These are phyloP conservation scores for Ambrosiella cleistominuta DNA, from an alignment of 2,329 filamentous ascomycete species.

Conservation along the genomic window DNA sequence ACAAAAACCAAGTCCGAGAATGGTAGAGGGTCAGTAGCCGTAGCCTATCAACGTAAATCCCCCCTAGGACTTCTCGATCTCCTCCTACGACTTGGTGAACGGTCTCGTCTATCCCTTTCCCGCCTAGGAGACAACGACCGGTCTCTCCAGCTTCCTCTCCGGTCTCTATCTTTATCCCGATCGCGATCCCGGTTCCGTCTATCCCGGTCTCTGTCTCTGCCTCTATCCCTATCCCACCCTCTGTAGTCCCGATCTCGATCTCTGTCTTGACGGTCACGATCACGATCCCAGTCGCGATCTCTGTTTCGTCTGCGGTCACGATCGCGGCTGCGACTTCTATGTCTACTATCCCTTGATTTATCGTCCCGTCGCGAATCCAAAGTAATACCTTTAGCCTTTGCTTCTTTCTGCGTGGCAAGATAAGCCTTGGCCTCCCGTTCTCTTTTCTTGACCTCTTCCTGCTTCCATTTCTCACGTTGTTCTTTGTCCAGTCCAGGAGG, in stretches of 20 bases:
- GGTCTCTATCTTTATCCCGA: constrained; percentile 17
- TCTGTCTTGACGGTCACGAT: constrained; percentile 19
- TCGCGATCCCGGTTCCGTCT: constrained; percentile 15
- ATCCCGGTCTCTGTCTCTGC: constrained; percentile 20
- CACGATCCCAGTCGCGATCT: constrained; percentile 16
- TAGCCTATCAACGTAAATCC: not conserved
- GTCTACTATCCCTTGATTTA: constrained; percentile 12
- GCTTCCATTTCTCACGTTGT: constrained; percentile 40
- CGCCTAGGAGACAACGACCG: constrained; percentile 3
- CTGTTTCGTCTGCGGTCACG: not conserved
- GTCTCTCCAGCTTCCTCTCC: constrained; percentile 8
- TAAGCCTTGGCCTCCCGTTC: constrained; percentile 49
- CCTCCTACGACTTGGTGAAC: constrained; percentile 2
- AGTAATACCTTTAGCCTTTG: constrained; percentile 39
- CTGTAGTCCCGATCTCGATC: constrained; percentile 19
- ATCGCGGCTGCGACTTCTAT: not conserved
- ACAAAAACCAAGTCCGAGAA: not conserved
- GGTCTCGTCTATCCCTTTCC: constrained; percentile 8
- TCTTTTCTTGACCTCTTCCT: constrained; percentile 42
- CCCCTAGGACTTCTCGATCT: not conserved
- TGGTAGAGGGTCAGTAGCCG: not conserved
- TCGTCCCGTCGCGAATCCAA: constrained; percentile 15
- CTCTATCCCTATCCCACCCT: constrained; percentile 16
- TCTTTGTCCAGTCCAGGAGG: constrained; percentile 27
- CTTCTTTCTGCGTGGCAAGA: constrained; percentile 42